A percentile compares a stretch with the other conserved stretches of the same genome.
phyloP scores from a whole-genome alignment of 441 rosid species.

The Gossypium gossypioides region DNA sequence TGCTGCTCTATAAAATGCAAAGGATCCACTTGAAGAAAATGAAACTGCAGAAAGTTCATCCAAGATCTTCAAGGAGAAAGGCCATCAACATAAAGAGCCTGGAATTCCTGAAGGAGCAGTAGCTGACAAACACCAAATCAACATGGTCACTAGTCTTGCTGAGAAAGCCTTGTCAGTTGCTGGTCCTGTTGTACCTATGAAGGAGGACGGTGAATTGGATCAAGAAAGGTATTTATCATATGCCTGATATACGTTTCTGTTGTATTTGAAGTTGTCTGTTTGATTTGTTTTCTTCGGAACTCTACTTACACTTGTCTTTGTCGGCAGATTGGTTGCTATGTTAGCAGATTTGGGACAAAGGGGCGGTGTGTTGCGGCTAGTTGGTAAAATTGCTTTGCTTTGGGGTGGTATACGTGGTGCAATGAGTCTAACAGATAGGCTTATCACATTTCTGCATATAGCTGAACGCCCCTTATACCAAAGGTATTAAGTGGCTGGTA shows the following conservation, averaged over 20 bases:
- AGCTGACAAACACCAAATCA: constrained; percentile 36
- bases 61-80: constrained; percentile 30
- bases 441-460: constrained; percentile 63
- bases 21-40: constrained; percentile 31
- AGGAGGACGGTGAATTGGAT: constrained; percentile 89
- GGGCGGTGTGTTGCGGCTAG: constrained; percentile 83
- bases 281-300: constrained; percentile 7
- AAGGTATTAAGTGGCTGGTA: constrained; percentile 39
- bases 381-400: constrained; percentile 89
- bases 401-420: constrained; percentile 99
- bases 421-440: constrained; percentile 77
- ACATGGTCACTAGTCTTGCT: constrained; percentile 69
- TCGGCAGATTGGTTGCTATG: constrained; percentile 75
- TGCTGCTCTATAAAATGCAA: constrained; percentile 10
- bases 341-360: constrained; percentile 82
- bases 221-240: constrained; percentile 62
- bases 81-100: constrained; percentile 28
- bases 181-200: constrained; percentile 91
- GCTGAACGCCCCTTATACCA: constrained; percentile 74
- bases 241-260: constrained; percentile 6
- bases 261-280: neutral
- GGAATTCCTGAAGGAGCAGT: constrained; percentile 31
- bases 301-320: constrained; percentile 7
- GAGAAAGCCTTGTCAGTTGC: constrained; percentile 97
- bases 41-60: constrained; percentile 31